Conservation (phyloP, 257 asterid genomes). For the Nicotiana benthamiana region DNA sequence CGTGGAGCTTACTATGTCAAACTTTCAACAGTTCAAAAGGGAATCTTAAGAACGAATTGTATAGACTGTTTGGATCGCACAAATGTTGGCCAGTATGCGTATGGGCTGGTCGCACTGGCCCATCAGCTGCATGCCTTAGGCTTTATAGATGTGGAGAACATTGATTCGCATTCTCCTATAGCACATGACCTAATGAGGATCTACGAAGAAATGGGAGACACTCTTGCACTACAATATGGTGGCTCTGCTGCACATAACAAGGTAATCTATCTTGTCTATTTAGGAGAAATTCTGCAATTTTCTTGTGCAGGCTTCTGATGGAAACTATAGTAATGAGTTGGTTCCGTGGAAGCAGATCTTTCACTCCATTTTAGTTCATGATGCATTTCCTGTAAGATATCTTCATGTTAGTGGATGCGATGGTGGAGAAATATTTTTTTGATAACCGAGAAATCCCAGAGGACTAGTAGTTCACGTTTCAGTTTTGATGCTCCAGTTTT, state of each 20-base stretch:
- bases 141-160: conserved; percentile 34
- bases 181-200: conserved; percentile 73
- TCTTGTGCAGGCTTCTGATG: neutral
- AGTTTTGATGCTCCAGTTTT: neutral
- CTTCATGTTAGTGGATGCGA: neutral
- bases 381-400: neutral
- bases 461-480: neutral
- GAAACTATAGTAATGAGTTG: neutral
- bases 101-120: conserved; percentile 76
- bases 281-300: neutral
- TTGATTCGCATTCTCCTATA: conserved; percentile 48
- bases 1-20: conserved; percentile 23
- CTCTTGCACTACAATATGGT: conserved; percentile 89
- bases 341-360: neutral
- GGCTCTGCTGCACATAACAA: conserved; percentile 98
- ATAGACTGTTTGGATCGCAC: conserved; percentile 97
- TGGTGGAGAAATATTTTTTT: neutral
- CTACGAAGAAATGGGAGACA: conserved; percentile 93
- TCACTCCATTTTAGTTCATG: neutral
- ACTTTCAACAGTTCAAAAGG: conserved; percentile 61
- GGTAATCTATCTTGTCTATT: conserved; percentile 29
- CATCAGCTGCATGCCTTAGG: conserved; percentile 77
- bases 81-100: conserved; percentile 84
- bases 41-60: conserved; percentile 89
- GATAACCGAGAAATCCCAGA: neutral